These are phyloP conservation scores for Narthecium ossifragum DNA, from an alignment of 106 monocot genomes.

Conservation along the genomic window DNA sequence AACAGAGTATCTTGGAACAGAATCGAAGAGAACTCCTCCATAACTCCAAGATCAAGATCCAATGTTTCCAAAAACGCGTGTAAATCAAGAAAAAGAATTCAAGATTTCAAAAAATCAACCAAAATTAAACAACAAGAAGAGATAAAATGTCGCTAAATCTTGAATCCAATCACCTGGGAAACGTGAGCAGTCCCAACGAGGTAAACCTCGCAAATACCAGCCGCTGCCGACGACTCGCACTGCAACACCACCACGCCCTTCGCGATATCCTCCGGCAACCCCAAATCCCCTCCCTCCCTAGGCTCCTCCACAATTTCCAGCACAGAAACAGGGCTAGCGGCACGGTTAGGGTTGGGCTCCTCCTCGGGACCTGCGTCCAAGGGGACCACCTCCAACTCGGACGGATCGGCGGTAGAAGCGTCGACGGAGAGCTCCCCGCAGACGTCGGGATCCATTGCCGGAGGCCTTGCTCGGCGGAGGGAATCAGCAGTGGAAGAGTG, in stretches of 20 bases:
- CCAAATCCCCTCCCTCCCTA: conserved; percentile 16
- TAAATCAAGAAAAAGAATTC: too few species aligned
- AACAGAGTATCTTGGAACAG: too few species aligned
- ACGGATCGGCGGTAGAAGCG: not conserved
- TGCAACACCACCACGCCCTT: conserved; percentile 52
- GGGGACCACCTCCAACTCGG: not conserved
- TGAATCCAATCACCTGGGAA: conserved; percentile 50
- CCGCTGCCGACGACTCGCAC: conserved; percentile 66
- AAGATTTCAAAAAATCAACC: too few species aligned
- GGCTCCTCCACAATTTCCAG: too few species aligned
- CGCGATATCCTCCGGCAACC: conserved; percentile 46
- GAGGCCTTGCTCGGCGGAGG: not conserved
- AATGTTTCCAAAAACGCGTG: too few species aligned
- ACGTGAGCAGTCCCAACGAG: conserved; percentile 85
- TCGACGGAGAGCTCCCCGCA: not conserved
- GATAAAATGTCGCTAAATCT: not conserved
- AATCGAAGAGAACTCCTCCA: too few species aligned
- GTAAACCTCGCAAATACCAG: conserved; percentile 67
- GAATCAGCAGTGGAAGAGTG: not conserved
- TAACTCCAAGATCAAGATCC: too few species aligned
- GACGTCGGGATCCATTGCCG: not conserved
- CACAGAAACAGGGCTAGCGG: too few species aligned
- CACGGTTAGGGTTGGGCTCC: not conserved
- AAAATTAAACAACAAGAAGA: not conserved
- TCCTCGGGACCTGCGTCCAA: not conserved